Evolutionary conservation across 179 eudicot genomes (phyloP), one percentile per base, ranked within the genome.

Genomic region (Vitellaria paradoxa): DNA sequence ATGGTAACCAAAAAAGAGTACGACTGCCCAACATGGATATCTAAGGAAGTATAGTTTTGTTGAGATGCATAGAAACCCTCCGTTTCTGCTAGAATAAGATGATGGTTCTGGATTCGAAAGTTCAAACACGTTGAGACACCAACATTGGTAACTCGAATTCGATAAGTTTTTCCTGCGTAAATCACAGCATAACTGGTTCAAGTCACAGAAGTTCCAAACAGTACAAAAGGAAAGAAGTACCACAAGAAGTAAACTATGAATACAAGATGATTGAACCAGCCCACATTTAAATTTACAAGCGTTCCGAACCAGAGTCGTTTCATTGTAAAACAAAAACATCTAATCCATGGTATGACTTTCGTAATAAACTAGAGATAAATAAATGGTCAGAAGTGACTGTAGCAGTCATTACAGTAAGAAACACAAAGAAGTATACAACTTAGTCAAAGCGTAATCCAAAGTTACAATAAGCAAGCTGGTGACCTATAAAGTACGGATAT

Each of bases 11-110:
- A 83, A 78, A 96, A 96, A 18, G 98, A 82, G 77, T 94, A 96
- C 0, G 99, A 96, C 82, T 96, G 99, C 37, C 99, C 99, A 15
- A 96, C 99, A 83, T 92, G 97, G 76, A 96, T 89, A 78, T 96
- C 99, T 53, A 96, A 79, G 81, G 86, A 91, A 53, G 88, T 72
- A 74, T 84, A 92, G 77, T 92, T 92, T 49, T 89, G 84, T 80
- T 93, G 98, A 5, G 84, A 49, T 17, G 98, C 91, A 82, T 96
- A 96, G 62, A 74, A 77, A 49, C 99, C 99, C 86, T 96, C 99
- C 0, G 98, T 90, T 81, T 96, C 99, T 7, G 77, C 99, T 53
- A 96, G 85, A 68, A 94, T 88, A 77, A 96, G 65, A 76, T 84
- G 84, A 77, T 96, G 99, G 71, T 72, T 87, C 81, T 96, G 99